Base-by-base conservation (phyloP, 306 rosid genomes). In the Senna siamea region DNA sequence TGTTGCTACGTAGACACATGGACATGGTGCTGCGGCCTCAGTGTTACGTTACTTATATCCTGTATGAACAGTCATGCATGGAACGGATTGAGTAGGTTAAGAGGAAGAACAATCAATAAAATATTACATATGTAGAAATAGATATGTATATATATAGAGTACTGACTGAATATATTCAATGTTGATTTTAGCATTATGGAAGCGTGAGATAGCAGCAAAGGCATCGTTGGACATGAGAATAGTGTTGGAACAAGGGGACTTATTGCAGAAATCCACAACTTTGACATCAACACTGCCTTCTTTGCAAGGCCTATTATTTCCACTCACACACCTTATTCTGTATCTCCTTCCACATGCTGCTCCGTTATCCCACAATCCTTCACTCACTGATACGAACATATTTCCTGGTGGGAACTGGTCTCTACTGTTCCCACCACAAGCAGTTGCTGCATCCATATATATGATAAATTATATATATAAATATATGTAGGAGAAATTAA, bases 341-440 rank as follows among this genome's bases (percentile, higher is more conserved):
- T 89, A 91, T n/a, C 88, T 63, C 68, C 95, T 78, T 35, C 95
- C 97, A 66, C 95, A 87, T 0, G 97, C 90, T 2, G 91, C 96
- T 0, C 96, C 96, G 10, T 88, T 88, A 26, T 90, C 96, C 96
- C 96, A 90, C 32, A 88, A 72, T 7, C 91, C 93, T 75, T 90
- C 93, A 32, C 84, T 85, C 70, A 88, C 96, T 0, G 93, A 83
- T 28, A 73, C 89, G 18, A 88, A 87, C 1, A 80, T 46, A 28
- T 78, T 83, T 1, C 88, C 91, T 0, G 84, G 69, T 0, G 92
- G 95, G 64, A 89, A 85, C 68, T 87, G 88, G 0, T 76, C 77
- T 47, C 54, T 2, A 18, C 69, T 76, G 12, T 60, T 78, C 11
- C 92, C 90, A 10, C 67, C 67, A 64, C 95, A 89, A 22, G 77